Evolutionary conservation across 257 asterid genomes (phyloP).

Genomic region (Sherardia arvensis): DNA sequence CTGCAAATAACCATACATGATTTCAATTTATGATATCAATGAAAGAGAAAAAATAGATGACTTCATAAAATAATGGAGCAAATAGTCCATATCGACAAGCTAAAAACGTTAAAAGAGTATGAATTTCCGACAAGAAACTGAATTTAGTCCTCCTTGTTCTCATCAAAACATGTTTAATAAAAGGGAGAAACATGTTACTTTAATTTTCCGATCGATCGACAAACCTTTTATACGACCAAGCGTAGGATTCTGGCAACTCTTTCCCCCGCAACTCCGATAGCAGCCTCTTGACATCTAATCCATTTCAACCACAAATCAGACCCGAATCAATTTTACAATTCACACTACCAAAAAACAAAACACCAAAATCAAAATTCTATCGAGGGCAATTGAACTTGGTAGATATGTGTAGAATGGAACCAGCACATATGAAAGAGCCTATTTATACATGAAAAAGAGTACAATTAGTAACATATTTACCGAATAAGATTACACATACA

Average conservation of each 20-base stretch:
- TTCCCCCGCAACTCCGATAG: constrained; percentile 73
- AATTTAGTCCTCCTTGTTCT: not conserved
- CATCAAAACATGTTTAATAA: not conserved
- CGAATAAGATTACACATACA: not conserved
- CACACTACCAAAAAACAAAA: not conserved
- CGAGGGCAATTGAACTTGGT: not conserved
- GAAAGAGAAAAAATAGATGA: no score
- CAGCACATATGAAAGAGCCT: not conserved
- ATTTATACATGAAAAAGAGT: no score
- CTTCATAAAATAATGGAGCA: no score
- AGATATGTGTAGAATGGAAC: not conserved
- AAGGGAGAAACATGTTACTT: not conserved
- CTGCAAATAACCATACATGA: constrained; percentile 23
- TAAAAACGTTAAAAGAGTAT: not conserved
- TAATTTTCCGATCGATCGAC: not conserved
- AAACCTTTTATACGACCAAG: constrained; percentile 95
- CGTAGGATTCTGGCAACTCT: constrained; percentile 69
- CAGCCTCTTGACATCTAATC: constrained; percentile 84
- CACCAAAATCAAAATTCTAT: not conserved
- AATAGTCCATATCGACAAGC: not conserved
- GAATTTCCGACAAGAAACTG: not conserved
- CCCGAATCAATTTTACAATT: not conserved
- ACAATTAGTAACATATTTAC: not conserved
- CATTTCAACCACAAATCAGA: not conserved
- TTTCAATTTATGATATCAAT: no score